Evolutionary conservation across 2,329 filamentous ascomycete species (phyloP).

Genomic region (Penicillium occitanis): DNA sequence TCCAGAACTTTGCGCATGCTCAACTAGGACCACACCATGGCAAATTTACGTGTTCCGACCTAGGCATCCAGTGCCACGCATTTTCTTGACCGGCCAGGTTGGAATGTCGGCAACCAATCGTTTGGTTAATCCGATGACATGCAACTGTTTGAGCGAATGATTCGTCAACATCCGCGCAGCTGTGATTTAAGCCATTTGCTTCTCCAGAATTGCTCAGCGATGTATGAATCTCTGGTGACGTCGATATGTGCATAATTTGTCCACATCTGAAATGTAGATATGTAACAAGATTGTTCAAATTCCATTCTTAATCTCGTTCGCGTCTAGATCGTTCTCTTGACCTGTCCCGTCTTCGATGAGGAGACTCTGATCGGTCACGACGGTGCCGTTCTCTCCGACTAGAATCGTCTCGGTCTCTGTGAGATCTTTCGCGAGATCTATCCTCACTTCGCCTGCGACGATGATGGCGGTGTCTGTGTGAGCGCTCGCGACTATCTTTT

Average conservation of each 20-base stretch:
- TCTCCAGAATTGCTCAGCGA: conserved; percentile 1
- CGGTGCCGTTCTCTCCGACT: conserved; percentile 26
- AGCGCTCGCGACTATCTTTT: conserved; percentile 39
- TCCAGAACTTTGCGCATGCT: conserved; percentile 11
- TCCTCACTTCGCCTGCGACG: conserved; percentile 33
- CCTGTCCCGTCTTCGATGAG: conserved; percentile 8
- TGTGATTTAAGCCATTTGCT: conserved; percentile 1
- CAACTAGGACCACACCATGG: not conserved
- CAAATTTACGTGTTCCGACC: not conserved
- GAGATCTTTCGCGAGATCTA: conserved; percentile 34
- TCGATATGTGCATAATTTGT: conserved; percentile 9
- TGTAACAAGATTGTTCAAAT: conserved; percentile 6
- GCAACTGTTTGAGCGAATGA: not conserved
- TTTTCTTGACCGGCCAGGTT: not conserved
- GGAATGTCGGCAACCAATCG: not conserved
- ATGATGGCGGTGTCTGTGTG: conserved; percentile 46
- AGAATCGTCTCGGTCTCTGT: conserved; percentile 29
- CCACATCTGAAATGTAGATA: not conserved
- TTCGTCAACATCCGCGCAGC: conserved; percentile 20
- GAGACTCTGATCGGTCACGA: conserved; percentile 18
- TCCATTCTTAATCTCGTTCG: conserved; percentile 26
- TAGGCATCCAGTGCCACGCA: not conserved
- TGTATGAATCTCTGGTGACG: conserved; percentile 1
- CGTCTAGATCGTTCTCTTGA: conserved; percentile 29
- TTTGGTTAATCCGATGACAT: not conserved